Evolutionary conservation across 306 rosid genomes (phyloP), one percentile per base, ranked within the genome.

Genomic region (Senna tora): DNA sequence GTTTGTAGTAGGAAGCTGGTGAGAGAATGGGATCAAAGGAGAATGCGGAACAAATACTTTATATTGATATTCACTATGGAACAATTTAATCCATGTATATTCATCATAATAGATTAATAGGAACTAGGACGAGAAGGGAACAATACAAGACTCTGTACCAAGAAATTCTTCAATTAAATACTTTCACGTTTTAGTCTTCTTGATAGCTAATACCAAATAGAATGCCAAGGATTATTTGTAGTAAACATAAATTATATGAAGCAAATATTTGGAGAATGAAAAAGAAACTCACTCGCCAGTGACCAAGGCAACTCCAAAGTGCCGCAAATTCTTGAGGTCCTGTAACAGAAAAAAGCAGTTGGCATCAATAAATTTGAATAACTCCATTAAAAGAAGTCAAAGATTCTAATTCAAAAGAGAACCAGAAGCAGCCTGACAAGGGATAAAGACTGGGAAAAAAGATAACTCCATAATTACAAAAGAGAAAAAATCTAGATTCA

Each of bases 311-410:
- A 77, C 30, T 82, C 94, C 97, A 91, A 32, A 93, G 75, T 16
- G 84, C 91, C n/a, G 86, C 51, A 81, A 91, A 93, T 74, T 91
- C 96, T 47, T 80, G 81, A 3, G 94, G 94, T 45, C 94, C 98
- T 90, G 81, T 16, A 55, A 60, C 63, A 77, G 39, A 67, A 73
- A 10, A 10, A 83, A 73, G 66, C 16, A 74, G 49, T 58, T 10
- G 65, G 65, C 33, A 82, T 62, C 17, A 80, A 47, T 17, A 77
- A 59, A 59, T 47, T 2, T 21, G 21, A 55, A 62, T 2, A 42
- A 25, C n/a, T 45, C 25, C 47, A 6, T 5, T 7, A 49, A 33
- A 50, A 34, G 5, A 65, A 50, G 47, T 61, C 47, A 61, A 61
- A 61, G 67, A 61, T 36, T 61, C 47, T 45, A 49, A 32, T 30